Evolutionary conservation across 495 filamentous ascomycete genomes (phyloP).

Genomic region (Cercophora samala): DNA sequence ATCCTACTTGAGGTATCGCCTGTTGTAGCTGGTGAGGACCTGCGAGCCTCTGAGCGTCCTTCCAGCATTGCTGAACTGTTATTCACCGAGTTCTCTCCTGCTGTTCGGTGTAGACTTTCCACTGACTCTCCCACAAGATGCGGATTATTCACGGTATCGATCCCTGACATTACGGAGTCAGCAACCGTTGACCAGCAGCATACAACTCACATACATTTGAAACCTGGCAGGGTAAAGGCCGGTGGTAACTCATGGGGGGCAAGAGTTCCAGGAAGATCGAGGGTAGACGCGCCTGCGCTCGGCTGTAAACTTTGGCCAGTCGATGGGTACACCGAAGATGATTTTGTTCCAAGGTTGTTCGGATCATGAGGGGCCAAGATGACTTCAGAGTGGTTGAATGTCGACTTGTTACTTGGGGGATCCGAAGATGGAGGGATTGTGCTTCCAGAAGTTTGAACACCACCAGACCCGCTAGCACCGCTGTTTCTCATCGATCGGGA

Average conservation of each 20-base stretch:
- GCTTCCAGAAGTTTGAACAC: not conserved
- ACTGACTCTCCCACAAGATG: conserved; percentile 2
- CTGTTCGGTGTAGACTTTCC: conserved; percentile 18
- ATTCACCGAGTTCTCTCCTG: conserved; percentile 5
- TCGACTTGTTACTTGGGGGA: not conserved
- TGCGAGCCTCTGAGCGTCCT: not conserved
- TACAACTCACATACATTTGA: conserved; percentile 17
- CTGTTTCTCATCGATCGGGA: conserved; percentile 16
- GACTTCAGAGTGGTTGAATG: not conserved
- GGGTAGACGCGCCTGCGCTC: conserved; percentile 16
- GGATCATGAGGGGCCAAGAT: not conserved
- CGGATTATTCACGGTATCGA: conserved; percentile 17
- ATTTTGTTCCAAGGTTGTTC: conserved; percentile 9
- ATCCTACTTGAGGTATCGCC: conserved; percentile 25
- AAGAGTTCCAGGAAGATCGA: conserved; percentile 10
- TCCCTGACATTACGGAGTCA: conserved; percentile 16
- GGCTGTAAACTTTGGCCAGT: conserved; percentile 16
- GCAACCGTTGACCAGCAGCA: not conserved
- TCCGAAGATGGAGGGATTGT: not conserved
- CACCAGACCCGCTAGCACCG: not conserved
- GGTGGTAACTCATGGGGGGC: not conserved
- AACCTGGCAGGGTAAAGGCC: conserved; percentile 9
- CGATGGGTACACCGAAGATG: conserved; percentile 31
- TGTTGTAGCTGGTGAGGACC: conserved; percentile 1
- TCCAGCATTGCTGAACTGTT: not conserved